Evolutionary conservation across 805 yeast species (phyloP).

Genomic region (Starmerella stigmatis): DNA sequence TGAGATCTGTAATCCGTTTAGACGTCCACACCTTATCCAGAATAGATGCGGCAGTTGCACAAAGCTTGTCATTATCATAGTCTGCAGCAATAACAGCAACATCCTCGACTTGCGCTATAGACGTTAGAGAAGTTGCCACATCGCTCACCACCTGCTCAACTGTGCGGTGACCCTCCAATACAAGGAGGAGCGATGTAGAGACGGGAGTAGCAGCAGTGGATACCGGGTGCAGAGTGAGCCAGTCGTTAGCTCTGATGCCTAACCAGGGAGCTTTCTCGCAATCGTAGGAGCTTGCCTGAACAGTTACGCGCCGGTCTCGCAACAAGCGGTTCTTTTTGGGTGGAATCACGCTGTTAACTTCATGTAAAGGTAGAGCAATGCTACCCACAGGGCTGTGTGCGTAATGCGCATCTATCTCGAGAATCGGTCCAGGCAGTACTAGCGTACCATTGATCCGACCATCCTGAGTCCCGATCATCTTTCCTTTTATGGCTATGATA

Average conservation of each 20-base stretch:
- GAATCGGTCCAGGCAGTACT: conserved; percentile 15
- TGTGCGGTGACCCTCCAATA: neutral
- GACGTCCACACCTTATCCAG: conserved; percentile 14
- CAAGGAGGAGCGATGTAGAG: conserved; percentile 3
- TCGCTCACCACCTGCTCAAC: conserved; percentile 1
- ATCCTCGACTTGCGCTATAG: conserved; percentile 11
- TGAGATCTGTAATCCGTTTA: conserved; percentile 8
- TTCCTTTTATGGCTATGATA: conserved; percentile 8
- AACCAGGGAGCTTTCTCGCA: neutral
- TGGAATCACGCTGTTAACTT: conserved; percentile 6
- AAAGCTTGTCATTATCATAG: neutral
- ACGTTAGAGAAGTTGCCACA: neutral
- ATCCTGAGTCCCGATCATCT: conserved; percentile 3
- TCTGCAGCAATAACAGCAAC: conserved; percentile 8
- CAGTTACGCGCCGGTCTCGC: conserved; percentile 6
- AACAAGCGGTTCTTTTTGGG: neutral
- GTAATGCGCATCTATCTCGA: neutral
- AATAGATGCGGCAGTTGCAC: conserved; percentile 2
- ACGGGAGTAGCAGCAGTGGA: neutral
- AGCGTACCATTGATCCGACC: conserved; percentile 7
- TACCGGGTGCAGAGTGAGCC: neutral
- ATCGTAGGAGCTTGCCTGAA: neutral
- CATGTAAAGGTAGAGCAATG: conserved; percentile 9
- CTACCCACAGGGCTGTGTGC: neutral
- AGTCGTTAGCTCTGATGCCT: neutral